Evolutionary conservation across 1,284 basidiomycete genomes (phyloP).

Genomic region (Malassezia globosa): DNA sequence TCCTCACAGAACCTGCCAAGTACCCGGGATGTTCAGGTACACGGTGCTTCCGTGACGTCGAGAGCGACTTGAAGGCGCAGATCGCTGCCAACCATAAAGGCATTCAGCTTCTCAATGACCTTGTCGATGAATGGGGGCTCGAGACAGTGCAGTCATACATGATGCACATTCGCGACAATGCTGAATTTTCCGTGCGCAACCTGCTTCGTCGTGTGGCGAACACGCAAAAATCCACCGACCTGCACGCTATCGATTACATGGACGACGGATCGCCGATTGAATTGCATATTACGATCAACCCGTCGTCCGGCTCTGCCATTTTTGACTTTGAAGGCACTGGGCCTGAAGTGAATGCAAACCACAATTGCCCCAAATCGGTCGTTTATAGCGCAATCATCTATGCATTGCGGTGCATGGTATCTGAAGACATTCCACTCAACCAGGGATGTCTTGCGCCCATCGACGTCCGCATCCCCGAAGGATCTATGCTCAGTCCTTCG

Average conservation of each 20-base stretch:
- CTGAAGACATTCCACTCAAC: conserved; percentile 83
- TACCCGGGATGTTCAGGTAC: conserved; percentile 52
- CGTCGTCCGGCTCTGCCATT: conserved; percentile 63
- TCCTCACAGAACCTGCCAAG: conserved; percentile 73
- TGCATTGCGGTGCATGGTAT: conserved; percentile 79
- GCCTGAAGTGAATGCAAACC: conserved; percentile 74
- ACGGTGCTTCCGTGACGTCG: conserved; percentile 62
- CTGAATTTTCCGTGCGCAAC: conserved; percentile 74
- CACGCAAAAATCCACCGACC: conserved; percentile 55
- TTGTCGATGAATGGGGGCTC: conserved; percentile 76
- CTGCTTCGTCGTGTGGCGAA: conserved; percentile 67
- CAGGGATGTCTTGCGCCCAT: conserved; percentile 67
- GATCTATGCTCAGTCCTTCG: conserved; percentile 69
- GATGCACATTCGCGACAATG: conserved; percentile 65
- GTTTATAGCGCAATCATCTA: conserved; percentile 89
- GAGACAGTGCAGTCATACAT: conserved; percentile 61
- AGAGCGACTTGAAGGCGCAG: conserved; percentile 88
- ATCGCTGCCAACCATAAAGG: conserved; percentile 93
- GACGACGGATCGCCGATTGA: conserved; percentile 55
- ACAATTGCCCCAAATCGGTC: conserved; percentile 64
- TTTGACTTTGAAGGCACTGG: conserved; percentile 78
- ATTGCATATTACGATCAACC: conserved; percentile 68
- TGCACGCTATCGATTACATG: conserved; percentile 58
- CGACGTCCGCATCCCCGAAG: conserved; percentile 66
- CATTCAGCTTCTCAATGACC: conserved; percentile 50